These are phyloP conservation scores for Madurella mycetomatis DNA, from an alignment of 2,329 filamentous ascomycete species.

Conservation along the genomic window DNA sequence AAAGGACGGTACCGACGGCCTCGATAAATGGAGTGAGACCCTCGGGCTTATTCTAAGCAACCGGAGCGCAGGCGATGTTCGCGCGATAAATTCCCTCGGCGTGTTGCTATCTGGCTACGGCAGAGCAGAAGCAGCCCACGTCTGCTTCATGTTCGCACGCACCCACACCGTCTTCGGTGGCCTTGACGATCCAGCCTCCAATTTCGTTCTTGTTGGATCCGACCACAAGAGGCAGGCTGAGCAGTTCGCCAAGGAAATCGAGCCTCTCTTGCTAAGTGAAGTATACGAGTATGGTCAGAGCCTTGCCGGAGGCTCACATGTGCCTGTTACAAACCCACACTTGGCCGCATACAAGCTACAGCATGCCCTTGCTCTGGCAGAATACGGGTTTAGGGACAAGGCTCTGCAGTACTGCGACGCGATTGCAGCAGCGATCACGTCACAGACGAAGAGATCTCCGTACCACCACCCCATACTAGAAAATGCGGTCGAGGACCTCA, in stretches of 20 bases:
- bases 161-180: conserved; percentile 70
- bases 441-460: conserved; percentile 76
- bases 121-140: conserved; percentile 84
- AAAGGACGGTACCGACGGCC: conserved; percentile 72
- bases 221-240: conserved; percentile 70
- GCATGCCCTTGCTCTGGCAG: conserved; percentile 78
- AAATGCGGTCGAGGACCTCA: conserved; percentile 74
- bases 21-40: conserved; percentile 94
- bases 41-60: conserved; percentile 83
- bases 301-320: conserved; percentile 55
- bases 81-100: conserved; percentile 74
- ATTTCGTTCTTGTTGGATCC: conserved; percentile 79
- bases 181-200: conserved; percentile 71
- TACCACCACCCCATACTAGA: conserved; percentile 80
- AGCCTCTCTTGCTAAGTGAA: conserved; percentile 90
- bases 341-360: conserved; percentile 87
- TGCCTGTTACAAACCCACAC: conserved; percentile 65
- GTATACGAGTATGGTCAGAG: conserved; percentile 88
- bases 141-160: conserved; percentile 86
- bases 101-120: conserved; percentile 80
- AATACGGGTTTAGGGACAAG: conserved; percentile 75
- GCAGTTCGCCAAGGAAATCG: conserved; percentile 73
- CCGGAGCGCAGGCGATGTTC: conserved; percentile 72
- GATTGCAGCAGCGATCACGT: conserved; percentile 69
- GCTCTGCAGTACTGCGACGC: conserved; percentile 89